These are phyloP conservation scores for Camellia granthamiana DNA, from an alignment of 148 eudicot genomes.

Conservation along the genomic window DNA sequence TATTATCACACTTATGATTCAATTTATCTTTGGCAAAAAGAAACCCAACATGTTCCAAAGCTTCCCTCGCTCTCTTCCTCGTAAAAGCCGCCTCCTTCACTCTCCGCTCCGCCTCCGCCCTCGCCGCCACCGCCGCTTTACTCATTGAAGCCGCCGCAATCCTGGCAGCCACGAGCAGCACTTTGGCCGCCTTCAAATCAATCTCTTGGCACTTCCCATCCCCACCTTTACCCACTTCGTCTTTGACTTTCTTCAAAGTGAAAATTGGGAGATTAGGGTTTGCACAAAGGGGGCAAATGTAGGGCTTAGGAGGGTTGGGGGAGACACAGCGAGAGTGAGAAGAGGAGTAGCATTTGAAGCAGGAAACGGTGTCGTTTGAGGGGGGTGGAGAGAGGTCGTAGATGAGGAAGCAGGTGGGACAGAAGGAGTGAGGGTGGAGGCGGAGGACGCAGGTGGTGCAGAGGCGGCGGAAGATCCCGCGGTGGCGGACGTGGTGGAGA, in stretches of 20 bases:
- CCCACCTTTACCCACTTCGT: neutral
- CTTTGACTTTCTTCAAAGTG: slow-evolving; percentile 3
- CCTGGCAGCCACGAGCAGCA: slow-evolving; percentile 60
- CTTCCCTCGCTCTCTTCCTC: slow-evolving; percentile 69
- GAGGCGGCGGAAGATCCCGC: slow-evolving; percentile 44
- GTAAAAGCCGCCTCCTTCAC: slow-evolving; percentile 68
- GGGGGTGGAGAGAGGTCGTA: slow-evolving; percentile 34
- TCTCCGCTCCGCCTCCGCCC: slow-evolving; percentile 58
- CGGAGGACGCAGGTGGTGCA: slow-evolving; percentile 82
- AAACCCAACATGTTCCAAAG: slow-evolving; percentile 49
- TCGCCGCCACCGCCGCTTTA: slow-evolving; percentile 46
- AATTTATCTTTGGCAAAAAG: slow-evolving; percentile 24
- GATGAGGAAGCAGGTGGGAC: slow-evolving; percentile 70
- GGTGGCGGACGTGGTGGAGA: slow-evolving; percentile 67
- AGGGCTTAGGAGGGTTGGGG: slow-evolving; percentile 31
- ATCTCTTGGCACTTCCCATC: slow-evolving; percentile 19
- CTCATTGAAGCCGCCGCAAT: slow-evolving; percentile 57
- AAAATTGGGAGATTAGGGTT: slow-evolving; percentile 48
- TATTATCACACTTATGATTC: slow-evolving; percentile 21
- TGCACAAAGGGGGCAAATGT: slow-evolving; percentile 57
- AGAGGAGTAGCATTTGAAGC: slow-evolving; percentile 58
- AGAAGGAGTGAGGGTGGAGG: slow-evolving; percentile 57
- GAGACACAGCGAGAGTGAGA: slow-evolving; percentile 56
- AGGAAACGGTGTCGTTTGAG: slow-evolving; percentile 29
- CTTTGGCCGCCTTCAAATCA: slow-evolving; percentile 48